Base-by-base conservation (phyloP, 441 rosid genomes). In the Euphorbia schlechtendalii region DNA sequence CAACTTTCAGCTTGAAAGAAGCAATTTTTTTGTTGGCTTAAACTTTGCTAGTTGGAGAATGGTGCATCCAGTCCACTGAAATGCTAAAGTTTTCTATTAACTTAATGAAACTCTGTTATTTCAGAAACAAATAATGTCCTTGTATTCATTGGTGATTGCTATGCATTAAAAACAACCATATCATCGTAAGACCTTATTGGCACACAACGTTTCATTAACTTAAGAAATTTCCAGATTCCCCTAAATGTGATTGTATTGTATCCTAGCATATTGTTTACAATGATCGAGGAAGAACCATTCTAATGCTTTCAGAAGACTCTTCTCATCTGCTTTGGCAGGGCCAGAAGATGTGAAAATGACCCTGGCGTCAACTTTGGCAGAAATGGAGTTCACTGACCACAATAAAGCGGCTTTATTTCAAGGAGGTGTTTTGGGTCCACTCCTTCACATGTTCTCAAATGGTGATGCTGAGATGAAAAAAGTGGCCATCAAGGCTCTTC, bases 341-440 rank as follows among this genome's bases (percentile, higher is more conserved):
- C 63, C 88, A 13, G 84, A 82, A 59, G 74, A 77, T 63, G 82
- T 71, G 27, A 78, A 83, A 75, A 63, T 61, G 71, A 28, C 18
- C 53, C 82, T 86, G 87, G 82, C 77, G 40, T 70, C 79, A 22
- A 69, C 88, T 73, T 61, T 86, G 75, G 86, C 79, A 56, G 88
- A 86, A 49, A 77, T 83, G 82, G 88, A 80, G 75, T 70, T 86
- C 72, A 78, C 86, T 22, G 86, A 82, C 69, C 81, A 82, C 73
- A 81, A 82, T 69, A 86, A 83, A 72, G 80, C 73, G 56, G 74
- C 80, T 54, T 64, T 86, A 61, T 73, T 77, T 60, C 83, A 82
- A 73, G 83, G 84, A 69, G 81, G 86, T 34, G 84, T 71, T 18
- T 63, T 86, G 54, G 67, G 53, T 69, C 84, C 88, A 13, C 86